Percentiles rank a stretch among this genome's conserved stretches.
phyloP scores from a whole-genome alignment of 2,329 filamentous ascomycete species.

The Colletotrichum gigasporum region DNA sequence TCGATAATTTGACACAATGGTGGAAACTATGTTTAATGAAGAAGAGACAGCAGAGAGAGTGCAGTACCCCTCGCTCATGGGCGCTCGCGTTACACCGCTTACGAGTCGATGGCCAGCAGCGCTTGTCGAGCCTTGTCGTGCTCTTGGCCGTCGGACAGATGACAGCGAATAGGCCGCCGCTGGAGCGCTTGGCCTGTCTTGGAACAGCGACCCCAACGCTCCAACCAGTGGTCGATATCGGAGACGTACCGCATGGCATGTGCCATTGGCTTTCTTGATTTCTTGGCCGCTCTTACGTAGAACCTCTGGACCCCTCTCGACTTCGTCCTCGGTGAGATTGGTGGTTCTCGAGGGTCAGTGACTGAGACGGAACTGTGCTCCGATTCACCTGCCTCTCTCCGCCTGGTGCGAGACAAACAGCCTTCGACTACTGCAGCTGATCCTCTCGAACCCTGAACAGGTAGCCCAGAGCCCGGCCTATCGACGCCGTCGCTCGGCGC shows the following conservation, averaged over 20 bases:
- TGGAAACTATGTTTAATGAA: conserved; percentile 17
- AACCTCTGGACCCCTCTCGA: too few relatives aligned
- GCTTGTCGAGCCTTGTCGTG: too few relatives aligned
- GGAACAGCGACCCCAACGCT: too few relatives aligned
- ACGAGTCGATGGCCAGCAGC: conserved; percentile 18
- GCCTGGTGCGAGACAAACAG: conserved; percentile 21
- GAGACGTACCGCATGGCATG: too few relatives aligned
- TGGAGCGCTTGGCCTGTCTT: too few relatives aligned
- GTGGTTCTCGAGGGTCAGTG: too few relatives aligned
- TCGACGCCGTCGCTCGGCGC: not conserved
- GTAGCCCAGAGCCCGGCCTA: conserved; percentile 7
- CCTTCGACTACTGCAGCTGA: conserved; percentile 5
- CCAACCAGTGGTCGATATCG: conserved; percentile 6
- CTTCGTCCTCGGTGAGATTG: too few relatives aligned
- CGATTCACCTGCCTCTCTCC: conserved; percentile 20
- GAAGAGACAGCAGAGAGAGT: too few relatives aligned
- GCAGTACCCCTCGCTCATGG: too few relatives aligned
- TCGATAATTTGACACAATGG: conserved; percentile 1
- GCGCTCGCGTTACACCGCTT: conserved; percentile 21
- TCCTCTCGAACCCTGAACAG: not conserved
- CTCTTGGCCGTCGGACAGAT: conserved; percentile 3
- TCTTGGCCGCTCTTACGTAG: too few relatives aligned
- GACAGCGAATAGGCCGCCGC: too few relatives aligned
- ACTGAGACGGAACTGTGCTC: not conserved
- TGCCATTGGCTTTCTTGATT: too few relatives aligned